Evolutionary conservation across 2,329 filamentous ascomycete species (phyloP).

Genomic region (Colletotrichum sp.): DNA sequence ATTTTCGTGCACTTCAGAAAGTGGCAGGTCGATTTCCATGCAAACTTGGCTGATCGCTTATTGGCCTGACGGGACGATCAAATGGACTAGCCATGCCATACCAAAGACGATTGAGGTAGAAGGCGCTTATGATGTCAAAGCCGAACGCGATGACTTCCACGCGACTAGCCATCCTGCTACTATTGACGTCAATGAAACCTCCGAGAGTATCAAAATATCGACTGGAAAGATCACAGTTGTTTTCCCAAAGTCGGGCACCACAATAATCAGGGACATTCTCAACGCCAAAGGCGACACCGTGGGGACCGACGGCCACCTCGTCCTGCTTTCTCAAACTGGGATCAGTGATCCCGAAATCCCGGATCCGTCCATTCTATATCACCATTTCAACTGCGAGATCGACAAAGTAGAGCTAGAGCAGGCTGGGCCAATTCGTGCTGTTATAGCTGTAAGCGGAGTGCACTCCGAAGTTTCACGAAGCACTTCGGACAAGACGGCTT

Average conservation of each 20-base stretch:
- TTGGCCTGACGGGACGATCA: conserved; percentile 65
- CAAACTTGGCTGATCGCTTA: conserved; percentile 63
- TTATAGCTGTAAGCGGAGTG: conserved; percentile 51
- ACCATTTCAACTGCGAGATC: conserved; percentile 52
- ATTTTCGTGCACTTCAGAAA: background rate
- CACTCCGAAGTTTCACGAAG: conserved; percentile 31
- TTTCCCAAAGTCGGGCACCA: conserved; percentile 47
- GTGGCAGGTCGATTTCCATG: background rate
- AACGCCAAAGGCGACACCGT: conserved; percentile 45
- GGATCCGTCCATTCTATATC: conserved; percentile 34
- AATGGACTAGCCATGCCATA: conserved; percentile 66
- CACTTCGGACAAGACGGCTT: conserved; percentile 21
- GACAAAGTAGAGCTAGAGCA: conserved; percentile 56
- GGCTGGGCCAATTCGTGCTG: conserved; percentile 46
- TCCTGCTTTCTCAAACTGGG: conserved; percentile 58
- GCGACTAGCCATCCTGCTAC: conserved; percentile 40
- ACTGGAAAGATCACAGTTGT: conserved; percentile 47
- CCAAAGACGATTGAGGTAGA: conserved; percentile 17
- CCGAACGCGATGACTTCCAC: conserved; percentile 37
- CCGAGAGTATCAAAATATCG: conserved; percentile 39
- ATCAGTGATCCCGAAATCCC: conserved; percentile 44
- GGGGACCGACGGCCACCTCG: conserved; percentile 51
- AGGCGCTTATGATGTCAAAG: background rate
- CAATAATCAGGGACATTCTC: conserved; percentile 43
- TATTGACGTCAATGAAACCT: conserved; percentile 24